Percentiles rank a stretch among this genome's conserved stretches.
Conservation (phyloP, 2,329 filamentous ascomycete species). For the Talaromyces atroroseus region DNA sequence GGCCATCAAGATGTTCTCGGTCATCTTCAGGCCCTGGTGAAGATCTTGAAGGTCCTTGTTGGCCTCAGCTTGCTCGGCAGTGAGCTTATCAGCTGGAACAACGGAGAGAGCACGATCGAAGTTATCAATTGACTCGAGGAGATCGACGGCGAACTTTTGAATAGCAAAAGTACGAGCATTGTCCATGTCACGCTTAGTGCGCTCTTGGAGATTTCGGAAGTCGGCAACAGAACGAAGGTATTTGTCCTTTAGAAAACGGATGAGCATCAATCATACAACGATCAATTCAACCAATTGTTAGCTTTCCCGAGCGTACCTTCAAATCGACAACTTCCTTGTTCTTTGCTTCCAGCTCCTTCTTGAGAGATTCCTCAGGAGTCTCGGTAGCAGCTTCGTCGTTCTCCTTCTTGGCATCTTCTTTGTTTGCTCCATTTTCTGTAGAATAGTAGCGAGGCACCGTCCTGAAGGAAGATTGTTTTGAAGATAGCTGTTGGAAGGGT, state of each 20-base stretch:
- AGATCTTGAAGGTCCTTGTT: constrained; percentile 73
- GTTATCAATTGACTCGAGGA: constrained; percentile 94
- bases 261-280: too few relatives aligned
- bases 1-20: constrained; percentile 76
- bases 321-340: constrained; percentile 70
- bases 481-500: constrained; percentile 27
- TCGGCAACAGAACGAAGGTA: constrained; percentile 91
- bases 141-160: constrained; percentile 86
- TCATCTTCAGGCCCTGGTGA: constrained; percentile 91
- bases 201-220: constrained; percentile 95
- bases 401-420: constrained; percentile 28
- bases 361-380: constrained; percentile 44
- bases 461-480: constrained; percentile 30
- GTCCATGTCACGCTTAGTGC: constrained; percentile 85
- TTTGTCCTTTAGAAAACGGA: constrained; percentile 62
- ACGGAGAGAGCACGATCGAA: constrained; percentile 83
- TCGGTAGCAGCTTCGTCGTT: constrained; percentile 39
- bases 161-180: constrained; percentile 87
- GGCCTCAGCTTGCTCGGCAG: constrained; percentile 46
- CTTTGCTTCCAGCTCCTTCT: constrained; percentile 66
- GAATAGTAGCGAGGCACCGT: constrained; percentile 38
- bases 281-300: not conserved
- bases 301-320: constrained; percentile 58
- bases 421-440: constrained; percentile 27
- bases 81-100: constrained; percentile 70